A percentile compares a stretch with the other conserved stretches of the same genome.
Conservation (phyloP, 2,329 filamentous ascomycete species). For the Cordyceps javanica region DNA sequence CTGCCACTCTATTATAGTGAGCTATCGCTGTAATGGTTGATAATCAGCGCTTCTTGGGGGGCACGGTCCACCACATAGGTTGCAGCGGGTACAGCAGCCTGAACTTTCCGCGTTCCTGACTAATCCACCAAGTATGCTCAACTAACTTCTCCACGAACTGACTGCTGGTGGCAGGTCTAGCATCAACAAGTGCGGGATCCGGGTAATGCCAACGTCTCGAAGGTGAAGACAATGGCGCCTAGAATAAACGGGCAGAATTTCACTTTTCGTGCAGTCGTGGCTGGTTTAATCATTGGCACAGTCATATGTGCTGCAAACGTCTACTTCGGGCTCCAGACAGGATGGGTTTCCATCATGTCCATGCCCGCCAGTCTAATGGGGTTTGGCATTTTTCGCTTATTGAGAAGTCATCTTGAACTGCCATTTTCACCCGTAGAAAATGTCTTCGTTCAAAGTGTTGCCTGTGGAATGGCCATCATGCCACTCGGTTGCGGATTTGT, state of each 20-base stretch:
- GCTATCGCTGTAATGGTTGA: too few relatives aligned
- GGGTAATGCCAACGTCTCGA: neutral
- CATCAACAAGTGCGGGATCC: neutral
- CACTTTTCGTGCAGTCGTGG: slow-evolving; percentile 71
- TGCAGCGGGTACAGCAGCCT: slow-evolving; percentile 5
- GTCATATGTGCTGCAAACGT: slow-evolving; percentile 96
- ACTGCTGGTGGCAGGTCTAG: neutral
- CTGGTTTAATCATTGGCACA: slow-evolving; percentile 77
- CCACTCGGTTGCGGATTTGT: slow-evolving; percentile 93
- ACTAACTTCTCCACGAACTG: neutral
- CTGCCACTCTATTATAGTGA: too few relatives aligned
- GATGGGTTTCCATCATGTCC: slow-evolving; percentile 74
- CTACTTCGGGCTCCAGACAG: slow-evolving; percentile 94
- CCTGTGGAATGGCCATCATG: slow-evolving; percentile 94
- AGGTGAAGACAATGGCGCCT: slow-evolving; percentile 17
- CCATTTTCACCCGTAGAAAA: slow-evolving; percentile 96
- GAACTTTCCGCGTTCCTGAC: neutral
- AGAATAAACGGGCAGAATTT: slow-evolving; percentile 58
- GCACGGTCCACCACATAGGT: too few relatives aligned
- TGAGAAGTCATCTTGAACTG: slow-evolving; percentile 64
- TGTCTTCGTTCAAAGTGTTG: slow-evolving; percentile 92
- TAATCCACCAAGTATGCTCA: neutral
- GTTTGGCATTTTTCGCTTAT: slow-evolving; percentile 83
- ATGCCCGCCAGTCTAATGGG: slow-evolving; percentile 95
- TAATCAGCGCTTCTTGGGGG: too few relatives aligned